Evolutionary conservation across 768 basidiomycete genomes (phyloP), one percentile per base, ranked within the genome.

Genomic region (Termitomyces sp.): DNA sequence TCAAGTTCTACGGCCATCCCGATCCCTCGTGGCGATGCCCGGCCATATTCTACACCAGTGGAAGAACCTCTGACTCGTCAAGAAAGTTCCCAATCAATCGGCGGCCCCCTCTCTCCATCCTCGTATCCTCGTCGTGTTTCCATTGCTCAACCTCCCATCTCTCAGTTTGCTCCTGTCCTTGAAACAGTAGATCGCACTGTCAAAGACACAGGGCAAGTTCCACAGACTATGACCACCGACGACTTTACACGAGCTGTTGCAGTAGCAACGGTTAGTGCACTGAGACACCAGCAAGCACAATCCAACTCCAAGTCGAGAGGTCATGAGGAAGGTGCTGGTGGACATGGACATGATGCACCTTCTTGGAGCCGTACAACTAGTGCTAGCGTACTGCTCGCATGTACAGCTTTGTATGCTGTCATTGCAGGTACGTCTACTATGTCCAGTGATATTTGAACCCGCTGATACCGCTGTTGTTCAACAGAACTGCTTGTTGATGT

Each of bases 161-260:
- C 71, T 53, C 58, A 69, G 14, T 80, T 77, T 59, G 72, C 81
- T 8, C 91, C 90, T 14, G 77, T 92, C 48, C 64, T 91, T 38
- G 89, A 93, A 65, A 88, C 83, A 59, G 88, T 93, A 14, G 84
- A 89, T 62, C 78, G 85, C 50, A 87, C 87, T 1, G 82, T 90
- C 53, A 90, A 88, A 67, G 80, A 80, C 54, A 71, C 72, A 24
- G 58, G 78, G 59, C 77, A 78, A 34, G 71, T 91, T 10, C 86
- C 90, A 2, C 75, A 80, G 54, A 79, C 77, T 28, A 72, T 95
- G 73, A 87, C 86, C 0, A 80, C 85, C 10, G 93, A 98, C 58
- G 94, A 96, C 59, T 93, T 97, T 63, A 93, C 93, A 10, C 79
- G 93, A 6, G 95, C 93, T 11, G 93, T 98, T 9, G 93, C 95